Conservation (phyloP, 441 rosid genomes). For the Syzygium malaccense region DNA sequence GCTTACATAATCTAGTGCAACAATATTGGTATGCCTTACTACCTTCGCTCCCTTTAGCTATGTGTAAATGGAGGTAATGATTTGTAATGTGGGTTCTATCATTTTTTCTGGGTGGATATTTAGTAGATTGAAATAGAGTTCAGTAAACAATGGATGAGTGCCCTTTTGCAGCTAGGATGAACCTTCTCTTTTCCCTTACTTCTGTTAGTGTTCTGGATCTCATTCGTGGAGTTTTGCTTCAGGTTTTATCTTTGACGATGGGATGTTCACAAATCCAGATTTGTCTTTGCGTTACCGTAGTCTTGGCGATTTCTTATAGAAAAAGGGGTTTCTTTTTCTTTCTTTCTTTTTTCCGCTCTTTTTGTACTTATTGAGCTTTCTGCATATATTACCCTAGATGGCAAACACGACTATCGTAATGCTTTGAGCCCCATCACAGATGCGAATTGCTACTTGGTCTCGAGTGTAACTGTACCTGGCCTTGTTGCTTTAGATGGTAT, state of each 20-base stretch:
- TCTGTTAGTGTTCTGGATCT: neutral
- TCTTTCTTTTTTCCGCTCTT: neutral
- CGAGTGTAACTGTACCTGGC: neutral
- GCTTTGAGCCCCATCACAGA: neutral
- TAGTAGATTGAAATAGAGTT: neutral
- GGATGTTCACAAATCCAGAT: neutral
- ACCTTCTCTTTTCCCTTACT: neutral
- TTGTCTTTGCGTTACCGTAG: neutral
- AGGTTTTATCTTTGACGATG: neutral
- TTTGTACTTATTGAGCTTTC: neutral
- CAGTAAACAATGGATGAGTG: neutral
- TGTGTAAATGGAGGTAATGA: neutral
- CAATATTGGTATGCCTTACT: neutral
- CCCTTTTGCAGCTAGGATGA: neutral
- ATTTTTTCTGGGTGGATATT: neutral
- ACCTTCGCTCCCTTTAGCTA: neutral
- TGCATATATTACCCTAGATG: neutral
- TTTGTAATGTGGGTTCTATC: neutral
- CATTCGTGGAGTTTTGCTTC: neutral
- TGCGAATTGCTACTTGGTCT: neutral
- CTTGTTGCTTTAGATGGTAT: neutral
- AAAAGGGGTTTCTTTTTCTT: neutral
- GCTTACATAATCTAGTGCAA: neutral
- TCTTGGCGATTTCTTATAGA: neutral
- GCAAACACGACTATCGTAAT: neutral